Percentiles rank a stretch among this genome's conserved stretches.
Conservation (phyloP, 331 rosid species). For the Pyrus hybrid region DNA sequence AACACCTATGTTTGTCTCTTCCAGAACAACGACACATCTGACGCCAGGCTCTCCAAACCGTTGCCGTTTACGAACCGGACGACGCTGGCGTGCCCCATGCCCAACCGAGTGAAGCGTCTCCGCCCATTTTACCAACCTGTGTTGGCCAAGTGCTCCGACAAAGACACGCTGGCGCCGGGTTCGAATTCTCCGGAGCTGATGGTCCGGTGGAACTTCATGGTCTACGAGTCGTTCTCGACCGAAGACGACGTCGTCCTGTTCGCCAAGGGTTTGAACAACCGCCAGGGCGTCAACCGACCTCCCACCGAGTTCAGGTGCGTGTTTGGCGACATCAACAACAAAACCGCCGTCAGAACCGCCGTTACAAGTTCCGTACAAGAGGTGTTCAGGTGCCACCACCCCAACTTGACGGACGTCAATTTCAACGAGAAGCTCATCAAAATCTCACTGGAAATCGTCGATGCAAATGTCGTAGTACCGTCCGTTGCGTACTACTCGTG, state of each 20-base stretch:
- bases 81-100: slow-evolving; percentile 52
- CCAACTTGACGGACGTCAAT: slow-evolving; percentile 15
- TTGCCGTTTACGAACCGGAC: slow-evolving; percentile 23
- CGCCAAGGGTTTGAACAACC: slow-evolving; percentile 57
- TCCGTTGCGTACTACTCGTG: slow-evolving; percentile 42
- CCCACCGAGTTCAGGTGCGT: slow-evolving; percentile 47
- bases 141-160: not conserved
- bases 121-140: slow-evolving; percentile 38
- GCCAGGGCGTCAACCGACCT: slow-evolving; percentile 32
- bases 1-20: slow-evolving; percentile 36
- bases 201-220: slow-evolving; percentile 41
- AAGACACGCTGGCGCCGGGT: not conserved
- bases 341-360: slow-evolving; percentile 21
- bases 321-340: slow-evolving; percentile 11
- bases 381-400: slow-evolving; percentile 66
- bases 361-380: slow-evolving; percentile 61
- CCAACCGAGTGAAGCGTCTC: slow-evolving; percentile 27
- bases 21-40: slow-evolving; percentile 29
- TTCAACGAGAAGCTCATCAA: not conserved
- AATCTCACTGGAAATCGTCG: slow-evolving; percentile 44
- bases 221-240: slow-evolving; percentile 47
- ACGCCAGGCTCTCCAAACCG: slow-evolving; percentile 29
- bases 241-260: slow-evolving; percentile 57
- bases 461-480: slow-evolving; percentile 31
- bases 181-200: slow-evolving; percentile 20